phyloP scores from a whole-genome alignment of 805 yeast species.

The Clavispora santaluciae region DNA sequence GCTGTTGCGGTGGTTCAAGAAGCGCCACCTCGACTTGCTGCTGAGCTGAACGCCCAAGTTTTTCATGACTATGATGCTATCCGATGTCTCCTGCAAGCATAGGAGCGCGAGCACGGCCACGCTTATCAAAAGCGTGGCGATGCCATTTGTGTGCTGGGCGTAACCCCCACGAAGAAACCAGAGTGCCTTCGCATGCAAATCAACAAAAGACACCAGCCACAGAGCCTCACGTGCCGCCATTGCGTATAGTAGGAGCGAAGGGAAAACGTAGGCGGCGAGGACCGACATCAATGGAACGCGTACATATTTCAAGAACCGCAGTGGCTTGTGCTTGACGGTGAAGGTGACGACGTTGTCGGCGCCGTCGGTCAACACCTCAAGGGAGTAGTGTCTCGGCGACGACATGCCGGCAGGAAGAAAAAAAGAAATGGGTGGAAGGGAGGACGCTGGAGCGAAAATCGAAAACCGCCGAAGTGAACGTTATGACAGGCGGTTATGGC shows the following conservation, averaged over 20 bases:
- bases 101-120: constrained; percentile 13
- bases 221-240: not conserved
- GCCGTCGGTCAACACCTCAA: constrained; percentile 21
- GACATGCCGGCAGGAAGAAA: constrained; percentile 18
- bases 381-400: constrained; percentile 24
- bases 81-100: constrained; percentile 34
- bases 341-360: constrained; percentile 13
- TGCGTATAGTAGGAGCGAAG: not conserved
- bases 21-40: constrained; percentile 16
- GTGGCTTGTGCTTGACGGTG: constrained; percentile 13
- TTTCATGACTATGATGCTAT: constrained; percentile 38
- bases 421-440: not conserved
- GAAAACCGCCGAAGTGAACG: too few species aligned
- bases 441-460: not conserved
- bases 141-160: not conserved
- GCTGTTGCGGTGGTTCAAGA: constrained; percentile 10
- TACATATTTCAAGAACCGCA: constrained; percentile 10
- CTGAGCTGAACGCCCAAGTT: constrained; percentile 46
- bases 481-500: not conserved
- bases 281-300: constrained; percentile 14
- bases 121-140: not conserved
- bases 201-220: not conserved
- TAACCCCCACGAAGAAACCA: constrained; percentile 11
- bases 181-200: not conserved
- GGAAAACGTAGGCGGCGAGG: constrained; percentile 5